A percentile compares a stretch with the other conserved stretches of the same genome.
Evolutionary conservation across 805 yeast genomes (phyloP).

Genomic region (Myxozyma geophila): DNA sequence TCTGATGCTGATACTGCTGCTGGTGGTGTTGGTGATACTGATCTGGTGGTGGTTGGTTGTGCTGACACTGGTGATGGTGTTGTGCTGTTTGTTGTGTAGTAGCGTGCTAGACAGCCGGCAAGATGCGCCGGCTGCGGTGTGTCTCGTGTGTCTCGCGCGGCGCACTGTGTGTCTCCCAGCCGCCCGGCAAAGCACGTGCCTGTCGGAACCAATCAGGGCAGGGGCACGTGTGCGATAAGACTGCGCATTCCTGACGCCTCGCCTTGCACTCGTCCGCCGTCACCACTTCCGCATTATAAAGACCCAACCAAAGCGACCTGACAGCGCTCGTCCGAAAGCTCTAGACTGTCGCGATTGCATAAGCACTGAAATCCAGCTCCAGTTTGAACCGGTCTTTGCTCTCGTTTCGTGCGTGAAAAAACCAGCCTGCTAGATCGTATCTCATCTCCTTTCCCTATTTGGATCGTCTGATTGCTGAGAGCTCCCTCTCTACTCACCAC

Average conservation of each 20-base stretch:
- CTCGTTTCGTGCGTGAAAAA: not conserved
- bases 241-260: not conserved
- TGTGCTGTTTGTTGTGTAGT: no score
- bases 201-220: conserved; percentile 12
- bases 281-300: not conserved
- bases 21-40: no score
- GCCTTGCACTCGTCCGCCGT: not conserved
- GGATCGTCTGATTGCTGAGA: not conserved
- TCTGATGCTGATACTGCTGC: no score
- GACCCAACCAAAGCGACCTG: not conserved
- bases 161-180: not conserved
- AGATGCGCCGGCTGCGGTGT: not conserved
- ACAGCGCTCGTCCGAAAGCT: not conserved
- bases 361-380: not conserved
- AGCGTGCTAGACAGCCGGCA: no score
- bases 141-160: not conserved
- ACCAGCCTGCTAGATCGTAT: not conserved
- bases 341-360: conserved; percentile 10
- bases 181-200: conserved; percentile 17
- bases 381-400: not conserved
- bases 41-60: no score
- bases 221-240: conserved; percentile 13
- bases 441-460: not conserved
- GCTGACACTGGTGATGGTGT: no score
- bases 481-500: not conserved